A percentile compares a stretch with the other conserved stretches of the same genome.
phyloP scores from a whole-genome alignment of 768 basidiomycete species.

The Favolaschia claudopus region DNA sequence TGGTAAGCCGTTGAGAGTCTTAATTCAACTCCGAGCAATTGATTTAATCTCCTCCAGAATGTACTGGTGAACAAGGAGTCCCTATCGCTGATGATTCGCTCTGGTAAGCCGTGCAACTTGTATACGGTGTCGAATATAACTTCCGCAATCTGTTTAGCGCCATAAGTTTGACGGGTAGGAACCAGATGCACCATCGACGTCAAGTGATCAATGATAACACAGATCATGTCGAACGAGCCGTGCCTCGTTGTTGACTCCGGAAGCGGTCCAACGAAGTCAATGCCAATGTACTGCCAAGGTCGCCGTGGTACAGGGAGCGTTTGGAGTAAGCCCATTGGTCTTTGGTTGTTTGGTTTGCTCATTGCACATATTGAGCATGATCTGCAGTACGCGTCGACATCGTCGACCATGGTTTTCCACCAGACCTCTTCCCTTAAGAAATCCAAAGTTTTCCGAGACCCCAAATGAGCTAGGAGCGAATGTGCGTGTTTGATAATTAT shows the following conservation, averaged over 20 bases:
- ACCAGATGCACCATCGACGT: constrained; percentile 35
- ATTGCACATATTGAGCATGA: constrained; percentile 24
- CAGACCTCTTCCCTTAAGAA: constrained; percentile 23
- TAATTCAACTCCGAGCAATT: constrained; percentile 2
- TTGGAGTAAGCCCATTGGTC: constrained; percentile 26
- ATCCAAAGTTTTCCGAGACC: constrained; percentile 36
- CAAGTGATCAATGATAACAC: constrained; percentile 29
- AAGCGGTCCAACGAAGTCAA: constrained; percentile 36
- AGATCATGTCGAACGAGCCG: constrained; percentile 33
- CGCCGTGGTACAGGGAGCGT: constrained; percentile 21
- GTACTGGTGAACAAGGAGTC: background rate
- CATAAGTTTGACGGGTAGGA: constrained; percentile 27
- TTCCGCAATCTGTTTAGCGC: constrained; percentile 27
- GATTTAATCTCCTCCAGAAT: background rate
- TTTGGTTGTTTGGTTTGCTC: constrained; percentile 19
- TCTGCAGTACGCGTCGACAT: constrained; percentile 7
- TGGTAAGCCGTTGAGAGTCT: constrained; percentile 6
- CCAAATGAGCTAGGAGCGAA: constrained; percentile 42
- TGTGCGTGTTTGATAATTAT: constrained; percentile 41
- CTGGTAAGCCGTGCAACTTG: constrained; percentile 23
- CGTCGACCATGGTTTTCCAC: constrained; percentile 13
- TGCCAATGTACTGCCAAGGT: constrained; percentile 35
- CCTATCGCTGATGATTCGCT: constrained; percentile 10
- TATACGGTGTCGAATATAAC: constrained; percentile 27
- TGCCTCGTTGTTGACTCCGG: constrained; percentile 25